Conservation (phyloP, 768 basidiomycete species). For the Chalciporus chontae region DNA sequence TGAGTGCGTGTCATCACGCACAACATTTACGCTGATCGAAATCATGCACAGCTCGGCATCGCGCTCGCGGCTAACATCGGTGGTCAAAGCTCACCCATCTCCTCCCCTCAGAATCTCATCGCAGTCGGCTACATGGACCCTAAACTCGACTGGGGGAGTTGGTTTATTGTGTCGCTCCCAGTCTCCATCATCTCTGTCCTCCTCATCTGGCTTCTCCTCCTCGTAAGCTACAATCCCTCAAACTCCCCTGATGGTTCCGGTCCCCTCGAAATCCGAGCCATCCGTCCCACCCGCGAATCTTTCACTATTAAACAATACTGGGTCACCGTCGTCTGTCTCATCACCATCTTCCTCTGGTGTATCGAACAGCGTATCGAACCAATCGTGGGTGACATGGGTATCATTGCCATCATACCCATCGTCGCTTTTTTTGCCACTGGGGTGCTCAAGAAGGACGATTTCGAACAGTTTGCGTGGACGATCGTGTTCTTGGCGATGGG, state of each 20-base stretch:
- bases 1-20: conserved; percentile 38
- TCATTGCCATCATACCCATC: conserved; percentile 91
- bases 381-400: conserved; percentile 91
- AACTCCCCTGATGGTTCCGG: conserved; percentile 70
- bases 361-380: conserved; percentile 74
- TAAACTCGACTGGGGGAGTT: conserved; percentile 80
- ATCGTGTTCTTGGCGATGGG: conserved; percentile 98
- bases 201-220: conserved; percentile 87
- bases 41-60: conserved; percentile 70
- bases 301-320: conserved; percentile 88
- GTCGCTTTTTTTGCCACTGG: conserved; percentile 93
- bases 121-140: conserved; percentile 86
- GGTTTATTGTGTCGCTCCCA: conserved; percentile 93
- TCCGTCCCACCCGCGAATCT: conserved; percentile 76
- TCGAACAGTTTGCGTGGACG: conserved; percentile 91
- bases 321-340: conserved; percentile 77
- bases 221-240: conserved; percentile 76
- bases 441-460: conserved; percentile 94
- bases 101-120: conserved; percentile 96
- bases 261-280: conserved; percentile 78
- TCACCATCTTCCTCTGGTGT: conserved; percentile 90
- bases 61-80: conserved; percentile 98
- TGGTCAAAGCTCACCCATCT: conserved; percentile 95
- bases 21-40: background rate
- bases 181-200: conserved; percentile 84